phyloP scores from a whole-genome alignment of 768 basidiomycete species.

The Pisolithus orientalis region DNA sequence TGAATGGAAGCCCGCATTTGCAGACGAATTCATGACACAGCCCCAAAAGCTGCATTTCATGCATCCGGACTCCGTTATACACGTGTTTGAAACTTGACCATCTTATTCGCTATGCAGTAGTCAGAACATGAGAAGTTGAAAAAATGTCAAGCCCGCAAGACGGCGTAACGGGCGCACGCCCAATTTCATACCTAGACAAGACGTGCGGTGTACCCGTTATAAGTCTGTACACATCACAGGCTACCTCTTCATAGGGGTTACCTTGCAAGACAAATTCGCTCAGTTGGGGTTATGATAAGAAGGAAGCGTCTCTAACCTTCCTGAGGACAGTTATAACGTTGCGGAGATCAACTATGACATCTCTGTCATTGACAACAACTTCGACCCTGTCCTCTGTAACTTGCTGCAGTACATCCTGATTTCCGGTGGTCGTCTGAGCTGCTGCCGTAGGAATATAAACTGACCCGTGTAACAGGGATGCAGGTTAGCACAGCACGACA shows the following conservation, averaged over 20 bases:
- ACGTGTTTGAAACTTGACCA: not conserved
- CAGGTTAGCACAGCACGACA: not conserved
- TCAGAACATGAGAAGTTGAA: not conserved
- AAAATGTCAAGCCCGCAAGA: not conserved
- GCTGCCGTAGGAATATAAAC: slow-evolving; percentile 28
- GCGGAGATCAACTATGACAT: slow-evolving; percentile 32
- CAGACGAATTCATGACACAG: slow-evolving; percentile 18
- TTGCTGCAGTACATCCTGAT: slow-evolving; percentile 35
- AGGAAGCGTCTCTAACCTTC: slow-evolving; percentile 29
- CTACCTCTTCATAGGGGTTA: slow-evolving; percentile 53
- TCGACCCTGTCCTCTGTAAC: slow-evolving; percentile 53
- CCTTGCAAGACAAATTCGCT: slow-evolving; percentile 22
- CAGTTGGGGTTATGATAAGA: not conserved
- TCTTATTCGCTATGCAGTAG: not conserved
- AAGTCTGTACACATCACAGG: slow-evolving; percentile 50
- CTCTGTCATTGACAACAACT: slow-evolving; percentile 38
- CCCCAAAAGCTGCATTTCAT: slow-evolving; percentile 15
- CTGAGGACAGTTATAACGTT: slow-evolving; percentile 40
- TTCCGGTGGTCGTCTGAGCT: slow-evolving; percentile 41
- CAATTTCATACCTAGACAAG: not conserved
- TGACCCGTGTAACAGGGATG: slow-evolving; percentile 30
- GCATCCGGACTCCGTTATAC: not conserved
- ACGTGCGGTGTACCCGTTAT: slow-evolving; percentile 13
- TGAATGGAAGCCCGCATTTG: slow-evolving; percentile 20
- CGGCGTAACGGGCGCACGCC: not conserved